These are phyloP conservation scores for Toxicodendron radicans DNA, from an alignment of 345 rosid genomes.

Conservation along the genomic window DNA sequence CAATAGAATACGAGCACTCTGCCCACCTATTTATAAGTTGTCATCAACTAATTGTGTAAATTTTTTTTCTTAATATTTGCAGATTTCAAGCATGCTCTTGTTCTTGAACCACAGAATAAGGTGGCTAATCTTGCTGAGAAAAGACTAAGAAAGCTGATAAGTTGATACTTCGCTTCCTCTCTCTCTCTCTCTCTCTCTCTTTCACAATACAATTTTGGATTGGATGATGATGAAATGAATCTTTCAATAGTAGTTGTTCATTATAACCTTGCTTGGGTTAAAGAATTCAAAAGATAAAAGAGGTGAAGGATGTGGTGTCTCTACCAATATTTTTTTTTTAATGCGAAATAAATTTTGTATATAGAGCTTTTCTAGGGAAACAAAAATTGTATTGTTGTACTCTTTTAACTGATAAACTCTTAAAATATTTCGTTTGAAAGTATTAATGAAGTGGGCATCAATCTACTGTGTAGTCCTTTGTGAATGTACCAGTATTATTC, in stretches of 20 bases:
- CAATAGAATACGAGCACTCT: no score
- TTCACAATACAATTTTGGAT: not conserved
- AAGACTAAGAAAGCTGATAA: slow-evolving; percentile 61
- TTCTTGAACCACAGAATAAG: slow-evolving; percentile 92
- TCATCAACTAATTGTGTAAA: no score
- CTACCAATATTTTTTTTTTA: not conserved
- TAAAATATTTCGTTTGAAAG: no score
- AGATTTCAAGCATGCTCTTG: slow-evolving; percentile 89
- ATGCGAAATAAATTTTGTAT: not conserved
- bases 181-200: not conserved
- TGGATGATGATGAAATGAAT: not conserved
- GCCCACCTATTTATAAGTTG: no score
- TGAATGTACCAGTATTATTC: no score
- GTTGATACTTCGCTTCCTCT: slow-evolving; percentile 27
- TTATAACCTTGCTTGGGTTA: not conserved
- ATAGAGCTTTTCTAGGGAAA: not conserved
- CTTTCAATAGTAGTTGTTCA: not conserved
- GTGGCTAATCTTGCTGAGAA: slow-evolving; percentile 60
- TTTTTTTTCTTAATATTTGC: slow-evolving; percentile 15
- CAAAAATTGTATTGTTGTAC: no score
- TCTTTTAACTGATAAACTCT: no score
- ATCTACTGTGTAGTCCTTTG: no score
- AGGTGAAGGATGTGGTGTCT: not conserved
- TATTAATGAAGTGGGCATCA: no score
- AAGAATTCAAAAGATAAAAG: not conserved